Base-by-base conservation (phyloP, 306 rosid species). In the Inga laurina region DNA sequence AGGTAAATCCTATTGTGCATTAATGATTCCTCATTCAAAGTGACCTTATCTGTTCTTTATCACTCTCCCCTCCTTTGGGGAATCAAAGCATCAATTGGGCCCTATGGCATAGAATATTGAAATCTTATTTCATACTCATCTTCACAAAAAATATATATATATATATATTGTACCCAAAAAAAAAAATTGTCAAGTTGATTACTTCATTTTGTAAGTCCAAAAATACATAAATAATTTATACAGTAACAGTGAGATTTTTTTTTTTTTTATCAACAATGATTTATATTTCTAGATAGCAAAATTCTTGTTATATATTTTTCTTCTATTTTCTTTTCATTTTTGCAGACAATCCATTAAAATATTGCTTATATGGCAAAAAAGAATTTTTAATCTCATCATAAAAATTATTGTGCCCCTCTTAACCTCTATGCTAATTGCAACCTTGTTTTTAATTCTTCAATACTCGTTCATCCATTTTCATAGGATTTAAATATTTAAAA, bases 61-160 rank as follows among this genome's bases (percentile, higher is more conserved):
- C 74, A 44, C 56, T 78, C 37, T 35, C 24, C 44, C 14, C 1
- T 6, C 13, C 24, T 67, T 75, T 68, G 75, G 74, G 82, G 86
- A 86, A 85, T 85, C 85, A 76, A 79, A 68, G 65, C 84, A 67
- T 56, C 74, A 75, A 74, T 57, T 78, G 84, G 62, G 66, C 19
- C 37, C 48, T 46, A 66, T 78, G 82, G 79, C 22, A 69, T 72
- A 69, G 78, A 81, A 81, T 72, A 52, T 75, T 27, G 73, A 76
- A 86, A 86, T 78, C 85, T 76, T 83, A 64, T 80, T 65, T 18
- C 32, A 41, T 56, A 71, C 82, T 59, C 72, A 5, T 44, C 52
- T 59, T 22, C 66, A 8, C 14, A 21, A 21, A 56, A 21, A 21
- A 51, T n/a, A n/a, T n/a, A n/a, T n/a, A n/a, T n/a, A n/a, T n/a